Base-by-base conservation (phyloP, 1,284 basidiomycete species). In the Hypsizygus ulmarius region DNA sequence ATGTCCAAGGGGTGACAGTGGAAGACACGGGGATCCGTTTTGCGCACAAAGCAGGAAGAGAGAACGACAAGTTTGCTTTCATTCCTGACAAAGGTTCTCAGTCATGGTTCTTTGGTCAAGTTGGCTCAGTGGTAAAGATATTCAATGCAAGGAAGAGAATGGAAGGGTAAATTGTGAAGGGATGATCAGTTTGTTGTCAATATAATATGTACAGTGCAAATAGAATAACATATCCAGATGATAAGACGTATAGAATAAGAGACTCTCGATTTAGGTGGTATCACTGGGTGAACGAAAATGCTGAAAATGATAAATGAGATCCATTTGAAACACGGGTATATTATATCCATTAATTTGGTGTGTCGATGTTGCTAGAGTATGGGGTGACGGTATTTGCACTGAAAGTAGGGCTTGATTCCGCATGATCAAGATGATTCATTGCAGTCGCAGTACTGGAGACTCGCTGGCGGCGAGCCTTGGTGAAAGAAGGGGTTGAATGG, bases 1-100 rank as follows among this genome's bases (percentile, higher is more conserved):
- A 93, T 57, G 81, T 99, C 2, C 87, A 90, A 63, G 91, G 90
- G 25, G 85, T 99, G 39, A 90, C 86, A 1, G 83, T 93, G 29
- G 94, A 97, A 63, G 84, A 92, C 60, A 90, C 82, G 7, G 94
- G 94, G 0, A 90, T 98, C 59, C 84, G 85, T 4, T 87, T 99
- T 63, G 83, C 86, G 8, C 81, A 89, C 68, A 90, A 88, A 59
- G 69, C 73, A 2, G 87, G 87, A 47, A 79, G 73, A 57, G 84
- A 83, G 49, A 73, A 81, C 45, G 84, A 90, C 68, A 84, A 77
- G 60, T 90, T 88, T 64, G 77, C 87, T n/a, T 73, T 81, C 59
- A 84, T 90, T 58, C 78, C 83, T 3, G 87, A 90, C 67, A 85
- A 86, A 63, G 67, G 69, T 25, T 78, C 86, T 3, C 85, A 87